phyloP scores from a whole-genome alignment of 371 early-diverging fungal species.

The Smittium mucronatum region DNA sequence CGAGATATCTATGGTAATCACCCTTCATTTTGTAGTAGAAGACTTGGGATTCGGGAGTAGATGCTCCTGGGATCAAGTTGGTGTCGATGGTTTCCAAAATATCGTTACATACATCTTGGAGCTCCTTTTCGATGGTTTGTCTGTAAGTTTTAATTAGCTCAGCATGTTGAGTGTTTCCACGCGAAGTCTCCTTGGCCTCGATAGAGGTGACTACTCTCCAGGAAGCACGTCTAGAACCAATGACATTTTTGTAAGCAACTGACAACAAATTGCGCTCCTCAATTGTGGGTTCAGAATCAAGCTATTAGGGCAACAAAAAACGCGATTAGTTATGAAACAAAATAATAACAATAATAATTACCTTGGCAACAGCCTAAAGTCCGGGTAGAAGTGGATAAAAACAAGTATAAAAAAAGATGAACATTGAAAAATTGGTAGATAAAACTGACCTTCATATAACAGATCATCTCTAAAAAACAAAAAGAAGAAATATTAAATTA shows the following conservation, averaged over 20 bases:
- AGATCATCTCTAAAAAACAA: too few relatives aligned
- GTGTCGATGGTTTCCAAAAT: conserved; percentile 85
- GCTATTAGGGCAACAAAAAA: too few relatives aligned
- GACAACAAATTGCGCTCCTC: conserved; percentile 98
- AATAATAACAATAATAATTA: too few relatives aligned
- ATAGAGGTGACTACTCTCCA: conserved; percentile 99
- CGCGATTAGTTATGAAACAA: too few relatives aligned
- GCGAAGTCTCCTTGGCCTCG: conserved; percentile 93
- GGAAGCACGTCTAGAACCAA: conserved; percentile 96
- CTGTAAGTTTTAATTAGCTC: conserved; percentile 86
- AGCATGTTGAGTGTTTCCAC: conserved; percentile 73
- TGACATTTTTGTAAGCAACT: conserved; percentile 99
- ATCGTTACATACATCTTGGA: conserved; percentile 89
- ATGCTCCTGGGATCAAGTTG: conserved; percentile 74
- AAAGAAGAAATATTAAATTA: too few relatives aligned
- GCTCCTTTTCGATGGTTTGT: conserved; percentile 83
- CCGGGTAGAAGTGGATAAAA: too few relatives aligned
- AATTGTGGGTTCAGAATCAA: conserved; percentile 69
- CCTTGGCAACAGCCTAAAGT: too few relatives aligned
- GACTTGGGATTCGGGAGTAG: conserved; percentile 89
- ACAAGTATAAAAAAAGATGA: too few relatives aligned
- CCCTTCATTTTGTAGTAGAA: conserved; percentile 99
- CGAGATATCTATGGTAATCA: conserved; percentile 98
- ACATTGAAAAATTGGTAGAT: too few relatives aligned
- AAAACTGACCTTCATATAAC: too few relatives aligned